These are phyloP conservation scores for Fraxinus nigra DNA, from an alignment of 305 asterid genomes.

Conservation along the genomic window DNA sequence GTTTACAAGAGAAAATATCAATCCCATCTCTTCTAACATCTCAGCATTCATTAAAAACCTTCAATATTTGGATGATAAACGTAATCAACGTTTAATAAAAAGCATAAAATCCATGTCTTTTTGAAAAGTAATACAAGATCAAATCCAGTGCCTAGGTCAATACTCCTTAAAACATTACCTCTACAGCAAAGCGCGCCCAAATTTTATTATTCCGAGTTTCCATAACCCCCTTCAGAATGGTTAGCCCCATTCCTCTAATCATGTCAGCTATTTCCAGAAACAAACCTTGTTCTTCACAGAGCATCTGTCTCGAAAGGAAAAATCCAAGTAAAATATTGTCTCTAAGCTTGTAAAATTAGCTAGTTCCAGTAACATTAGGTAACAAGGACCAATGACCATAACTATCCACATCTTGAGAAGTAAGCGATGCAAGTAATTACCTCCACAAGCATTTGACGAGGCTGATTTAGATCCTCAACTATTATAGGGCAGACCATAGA, in stretches of 20 bases:
- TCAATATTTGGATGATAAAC: background rate
- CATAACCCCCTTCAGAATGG: slow-evolving; percentile 74
- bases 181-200: slow-evolving; percentile 77
- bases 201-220: slow-evolving; percentile 64
- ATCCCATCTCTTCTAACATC: background rate
- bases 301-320: slow-evolving; percentile 52
- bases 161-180: slow-evolving; percentile 41
- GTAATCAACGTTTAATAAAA: background rate
- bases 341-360: slow-evolving; percentile 3
- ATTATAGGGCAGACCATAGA: slow-evolving; percentile 72
- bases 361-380: background rate
- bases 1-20: background rate
- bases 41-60: background rate
- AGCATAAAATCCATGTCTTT: background rate
- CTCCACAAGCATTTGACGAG: slow-evolving; percentile 81
- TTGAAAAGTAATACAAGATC: background rate
- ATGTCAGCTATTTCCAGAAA: slow-evolving; percentile 79
- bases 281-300: slow-evolving; percentile 66
- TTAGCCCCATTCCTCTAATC: slow-evolving; percentile 68
- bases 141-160: background rate
- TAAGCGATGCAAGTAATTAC: slow-evolving; percentile 22
- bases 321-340: background rate
- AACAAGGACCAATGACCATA: background rate
- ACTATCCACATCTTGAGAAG: slow-evolving; percentile 5
- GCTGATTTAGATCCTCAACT: slow-evolving; percentile 78